phyloP scores from a whole-genome alignment of 176 grass and related monocot genomes.

The Leersia perrieri region DNA sequence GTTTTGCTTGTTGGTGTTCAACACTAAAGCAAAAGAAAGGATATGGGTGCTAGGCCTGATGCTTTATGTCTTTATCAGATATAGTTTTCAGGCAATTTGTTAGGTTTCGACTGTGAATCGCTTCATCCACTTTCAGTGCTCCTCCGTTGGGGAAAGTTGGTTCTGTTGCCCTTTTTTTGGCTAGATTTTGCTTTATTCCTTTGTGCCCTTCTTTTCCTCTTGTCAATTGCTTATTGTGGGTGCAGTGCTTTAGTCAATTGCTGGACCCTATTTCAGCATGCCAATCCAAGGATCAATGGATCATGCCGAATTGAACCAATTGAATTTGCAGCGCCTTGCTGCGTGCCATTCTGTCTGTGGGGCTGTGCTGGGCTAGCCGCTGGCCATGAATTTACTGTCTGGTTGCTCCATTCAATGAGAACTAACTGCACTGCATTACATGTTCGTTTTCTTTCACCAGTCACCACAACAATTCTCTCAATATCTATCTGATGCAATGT shows the following conservation, averaged over 20 bases:
- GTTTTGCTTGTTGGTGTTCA: conserved; percentile 20
- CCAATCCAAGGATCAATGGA: conserved; percentile 15
- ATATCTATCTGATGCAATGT: background rate
- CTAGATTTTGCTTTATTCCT: conserved; percentile 45
- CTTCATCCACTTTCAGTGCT: conserved; percentile 27
- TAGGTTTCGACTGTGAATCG: conserved; percentile 40
- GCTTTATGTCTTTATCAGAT: conserved; percentile 23
- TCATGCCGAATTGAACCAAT: background rate
- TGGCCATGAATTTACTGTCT: conserved; percentile 1
- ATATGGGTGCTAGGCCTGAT: background rate
- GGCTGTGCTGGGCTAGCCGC: background rate
- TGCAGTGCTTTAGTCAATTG: conserved; percentile 35
- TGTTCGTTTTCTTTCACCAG: conserved; percentile 2
- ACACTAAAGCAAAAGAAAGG: background rate
- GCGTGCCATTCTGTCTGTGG: conserved; percentile 8
- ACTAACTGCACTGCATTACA: background rate
- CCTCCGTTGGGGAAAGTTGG: conserved; percentile 13
- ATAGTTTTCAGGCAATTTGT: conserved; percentile 32
- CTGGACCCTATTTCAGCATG: conserved; percentile 17
- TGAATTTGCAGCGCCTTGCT: conserved; percentile 9
- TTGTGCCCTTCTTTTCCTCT: conserved; percentile 11
- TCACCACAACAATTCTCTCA: background rate
- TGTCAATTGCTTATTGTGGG: conserved; percentile 25
- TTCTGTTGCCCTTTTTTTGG: conserved; percentile 13
- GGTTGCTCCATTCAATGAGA: conserved; percentile 7